Base-by-base conservation (phyloP, 1,139 yeast genomes). In the Taiozyma sp. region DNA sequence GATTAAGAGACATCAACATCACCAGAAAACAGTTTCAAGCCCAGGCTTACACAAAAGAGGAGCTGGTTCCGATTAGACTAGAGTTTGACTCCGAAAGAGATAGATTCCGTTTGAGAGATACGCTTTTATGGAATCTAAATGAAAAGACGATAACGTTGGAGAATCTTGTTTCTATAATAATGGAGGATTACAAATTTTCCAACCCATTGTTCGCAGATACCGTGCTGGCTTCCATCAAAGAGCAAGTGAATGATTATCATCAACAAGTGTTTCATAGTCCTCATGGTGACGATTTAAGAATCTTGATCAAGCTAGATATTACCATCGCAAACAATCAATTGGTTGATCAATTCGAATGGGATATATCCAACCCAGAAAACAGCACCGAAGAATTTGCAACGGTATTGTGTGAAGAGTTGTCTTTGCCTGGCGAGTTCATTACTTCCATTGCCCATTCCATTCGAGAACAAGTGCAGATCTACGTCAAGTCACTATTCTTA, bases 271-370 rank as follows among this genome's bases (percentile, higher is more conserved):
- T 56, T 46, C 50, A 57, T 44, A 56, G 65, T 16, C 39, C 53
- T 8, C 69, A 64, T 46, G 73, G 74, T 14, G 71, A 81, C 47
- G 99, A 93, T 63, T 72, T 91, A 64, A 75, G 99, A 50, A 80
- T 95, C 19, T 81, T 87, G 6, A 84, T 93, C 43, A 88, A 84
- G 60, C 71, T 93, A 44, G 97, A 95, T 62, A 83, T 93, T 47
- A 88, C 96, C 0, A 83, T 91, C 41, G 91, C 95, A 34, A 90
- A 88, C 64, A 90, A 91, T 56, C 95, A 90, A 63, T 74, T 90
- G 45, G 76, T 83, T 16, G 99, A 93, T 68, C 93, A 87, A 63
- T 89, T 93, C 68, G 99, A 93, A 67, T 93, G 99, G 99, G 99
- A 93, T 67, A 77, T 95, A 45, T 85, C 88, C 56, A 83, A 81